Conservation (phyloP, 2,329 filamentous ascomycete species). For the Whalleya microplaca region DNA sequence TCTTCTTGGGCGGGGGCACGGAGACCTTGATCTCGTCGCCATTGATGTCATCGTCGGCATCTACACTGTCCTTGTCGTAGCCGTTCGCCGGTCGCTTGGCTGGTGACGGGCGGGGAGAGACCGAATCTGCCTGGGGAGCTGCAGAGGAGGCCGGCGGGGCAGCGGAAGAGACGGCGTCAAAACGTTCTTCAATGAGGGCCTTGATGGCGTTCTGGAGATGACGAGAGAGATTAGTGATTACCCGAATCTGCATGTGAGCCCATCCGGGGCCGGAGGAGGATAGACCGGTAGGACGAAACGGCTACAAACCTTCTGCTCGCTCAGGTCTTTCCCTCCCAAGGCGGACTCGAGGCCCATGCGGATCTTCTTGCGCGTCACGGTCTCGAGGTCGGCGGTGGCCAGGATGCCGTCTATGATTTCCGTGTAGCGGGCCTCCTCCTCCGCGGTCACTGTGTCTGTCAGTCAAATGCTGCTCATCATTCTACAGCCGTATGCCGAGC, state of each 20-base stretch:
- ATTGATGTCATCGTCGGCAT: conserved; percentile 36
- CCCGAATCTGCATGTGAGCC: no score
- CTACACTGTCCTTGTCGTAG: conserved; percentile 35
- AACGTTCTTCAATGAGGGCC: conserved; percentile 71
- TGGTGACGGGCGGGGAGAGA: conserved; percentile 26
- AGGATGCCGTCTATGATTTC: conserved; percentile 64
- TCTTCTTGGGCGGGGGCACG: conserved; percentile 59
- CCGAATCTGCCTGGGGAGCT: conserved; percentile 21
- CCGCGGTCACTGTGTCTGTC: conserved; percentile 48
- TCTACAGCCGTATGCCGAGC: background rate
- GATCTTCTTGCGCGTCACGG: conserved; percentile 67
- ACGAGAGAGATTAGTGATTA: conserved; percentile 2
- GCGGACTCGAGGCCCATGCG: conserved; percentile 59
- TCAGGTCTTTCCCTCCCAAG: conserved; percentile 60
- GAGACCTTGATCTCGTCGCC: conserved; percentile 53
- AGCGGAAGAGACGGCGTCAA: conserved; percentile 67
- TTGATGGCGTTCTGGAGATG: conserved; percentile 72
- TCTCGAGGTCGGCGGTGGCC: conserved; percentile 60
- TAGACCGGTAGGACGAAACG: no score
- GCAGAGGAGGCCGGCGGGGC: conserved; percentile 36
- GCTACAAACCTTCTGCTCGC: conserved; percentile 58
- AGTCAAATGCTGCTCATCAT: conserved; percentile 5
- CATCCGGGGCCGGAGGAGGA: no score
- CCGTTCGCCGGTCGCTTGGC: conserved; percentile 30
- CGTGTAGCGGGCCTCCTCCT: conserved; percentile 58